These are phyloP conservation scores for Knoxdaviesia proteae DNA, from an alignment of 2,329 filamentous ascomycete genomes.

Conservation along the genomic window DNA sequence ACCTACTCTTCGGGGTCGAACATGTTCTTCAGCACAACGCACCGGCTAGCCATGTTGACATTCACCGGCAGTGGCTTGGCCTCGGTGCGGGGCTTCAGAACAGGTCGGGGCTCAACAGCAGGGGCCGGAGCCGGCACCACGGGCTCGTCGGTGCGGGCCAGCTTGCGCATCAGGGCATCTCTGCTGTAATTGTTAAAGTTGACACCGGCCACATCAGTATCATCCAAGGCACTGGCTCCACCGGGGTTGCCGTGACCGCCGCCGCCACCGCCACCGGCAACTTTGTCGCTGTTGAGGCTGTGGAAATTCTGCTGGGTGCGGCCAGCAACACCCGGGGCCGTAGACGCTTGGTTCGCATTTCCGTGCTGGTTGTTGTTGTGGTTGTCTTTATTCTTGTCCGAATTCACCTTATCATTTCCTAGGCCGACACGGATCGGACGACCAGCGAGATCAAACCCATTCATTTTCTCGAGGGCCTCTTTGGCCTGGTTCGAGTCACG, in stretches of 20 bases:
- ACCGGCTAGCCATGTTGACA: constrained; percentile 81
- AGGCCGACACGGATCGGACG: constrained; percentile 95
- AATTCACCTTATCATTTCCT: constrained; percentile 99
- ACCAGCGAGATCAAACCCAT: constrained; percentile 93
- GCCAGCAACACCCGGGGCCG: constrained; percentile 76
- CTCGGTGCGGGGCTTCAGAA: constrained; percentile 61
- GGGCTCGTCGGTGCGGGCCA: constrained; percentile 82
- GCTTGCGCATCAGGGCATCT: constrained; percentile 95
- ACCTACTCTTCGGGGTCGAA: constrained; percentile 83
- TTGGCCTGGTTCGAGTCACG: constrained; percentile 77
- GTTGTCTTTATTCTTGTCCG: constrained; percentile 96
- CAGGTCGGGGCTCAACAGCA: constrained; percentile 46
- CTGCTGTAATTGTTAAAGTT: constrained; percentile 99
- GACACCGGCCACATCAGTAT: constrained; percentile 92
- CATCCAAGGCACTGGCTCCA: constrained; percentile 84
- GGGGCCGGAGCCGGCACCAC: constrained; percentile 14
- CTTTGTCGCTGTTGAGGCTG: constrained; percentile 83
- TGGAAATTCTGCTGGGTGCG: constrained; percentile 50
- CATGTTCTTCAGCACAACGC: constrained; percentile 87
- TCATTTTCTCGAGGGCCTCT: constrained; percentile 96
- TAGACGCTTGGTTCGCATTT: constrained; percentile 49
- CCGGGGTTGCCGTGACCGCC: constrained; percentile 24
- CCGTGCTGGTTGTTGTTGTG: constrained; percentile 81
- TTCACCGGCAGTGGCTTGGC: constrained; percentile 61
- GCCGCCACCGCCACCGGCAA: constrained; percentile 58